Evolutionary conservation across 306 rosid species (phyloP), one percentile per base, ranked within the genome.

Genomic region (Sicyos edulis): DNA sequence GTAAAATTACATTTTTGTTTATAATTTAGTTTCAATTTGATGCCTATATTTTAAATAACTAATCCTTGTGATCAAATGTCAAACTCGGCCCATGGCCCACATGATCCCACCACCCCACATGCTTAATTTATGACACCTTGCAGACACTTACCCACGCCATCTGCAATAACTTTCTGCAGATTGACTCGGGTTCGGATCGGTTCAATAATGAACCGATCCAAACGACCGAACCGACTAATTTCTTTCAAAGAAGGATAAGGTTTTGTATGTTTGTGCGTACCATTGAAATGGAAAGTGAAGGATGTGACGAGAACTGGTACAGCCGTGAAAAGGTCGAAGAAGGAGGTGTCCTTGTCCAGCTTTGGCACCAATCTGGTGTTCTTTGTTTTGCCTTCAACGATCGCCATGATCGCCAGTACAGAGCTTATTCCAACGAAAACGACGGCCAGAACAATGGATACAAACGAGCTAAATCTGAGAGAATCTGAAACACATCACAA

Each of bases 291-390:
- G 77, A 93, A 93, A 47, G 96, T 85, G 87, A 93, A 93, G 61
- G 96, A 95, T 0, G 96, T 88, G 77, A 93, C 97, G 20, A 93
- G 83, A 79, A 93, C 97, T 0, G 99, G 99, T 19, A 93, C 92
- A 13, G 93, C 91, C 37, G 99, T 93, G 83, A 93, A 93, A 15
- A 93, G 91, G 60, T 93, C 92, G 82, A 91, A 87, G 92, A 93
- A 83, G 51, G 97, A 78, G 26, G 89, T 85, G 59, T 83, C 86
- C 54, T 82, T 20, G 74, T 86, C 88, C 51, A 93, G 70, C 9
- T 75, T 74, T 61, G 99, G 99, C 53, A 93, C 45, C 78, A 86
- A 42, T 84, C 86, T 88, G 40, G 96, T 92, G 54, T 74, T 81
- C 57, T 82, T 70, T 53, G 91, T 80, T 79, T 88, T 88, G 51